Evolutionary conservation across 352 stramenopile genomes (phyloP).

Genomic region (Pythium pyrilobum): DNA sequence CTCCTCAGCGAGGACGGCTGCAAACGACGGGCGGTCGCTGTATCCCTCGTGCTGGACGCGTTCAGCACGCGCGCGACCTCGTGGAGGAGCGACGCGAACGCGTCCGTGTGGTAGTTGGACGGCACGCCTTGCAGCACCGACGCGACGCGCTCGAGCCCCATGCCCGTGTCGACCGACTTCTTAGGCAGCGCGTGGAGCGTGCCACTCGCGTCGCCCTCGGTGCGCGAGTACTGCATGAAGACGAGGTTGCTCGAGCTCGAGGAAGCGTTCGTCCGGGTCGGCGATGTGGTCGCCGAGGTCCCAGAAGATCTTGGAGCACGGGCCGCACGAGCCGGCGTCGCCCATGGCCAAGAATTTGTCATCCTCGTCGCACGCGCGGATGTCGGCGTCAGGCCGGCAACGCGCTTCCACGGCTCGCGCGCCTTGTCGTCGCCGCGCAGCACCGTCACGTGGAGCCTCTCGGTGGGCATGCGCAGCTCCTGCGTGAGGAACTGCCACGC

Average conservation of each 20-base stretch:
- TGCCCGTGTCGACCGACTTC: constrained; percentile 99
- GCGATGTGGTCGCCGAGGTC: constrained; percentile 99
- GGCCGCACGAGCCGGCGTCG: constrained; percentile 97
- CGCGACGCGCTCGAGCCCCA: constrained; percentile 96
- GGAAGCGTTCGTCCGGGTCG: constrained; percentile 88
- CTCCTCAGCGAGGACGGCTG: constrained; percentile 92
- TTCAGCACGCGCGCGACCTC: constrained; percentile 41
- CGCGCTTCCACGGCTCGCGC: too few species aligned
- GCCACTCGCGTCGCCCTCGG: constrained; percentile 92
- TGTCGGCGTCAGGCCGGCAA: too few species aligned
- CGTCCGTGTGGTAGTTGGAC: constrained; percentile 99
- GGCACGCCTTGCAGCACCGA: constrained; percentile 91
- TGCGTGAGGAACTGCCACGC: too few species aligned
- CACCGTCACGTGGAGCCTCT: too few species aligned
- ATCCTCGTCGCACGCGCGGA: too few species aligned
- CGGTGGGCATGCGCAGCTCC: too few species aligned
- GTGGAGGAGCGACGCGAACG: constrained; percentile 91
- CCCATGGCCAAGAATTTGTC: constrained; percentile 99
- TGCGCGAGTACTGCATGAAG: constrained; percentile 99
- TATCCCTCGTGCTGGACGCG: constrained; percentile 12
- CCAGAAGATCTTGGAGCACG: constrained; percentile 99
- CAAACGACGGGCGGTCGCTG: constrained; percentile 58
- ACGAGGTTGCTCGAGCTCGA: constrained; percentile 99
- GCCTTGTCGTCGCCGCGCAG: too few species aligned
- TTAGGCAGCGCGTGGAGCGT: constrained; percentile 89